Evolutionary conservation across 352 stramenopile species (phyloP).

Genomic region (Phytophthora sp.): DNA sequence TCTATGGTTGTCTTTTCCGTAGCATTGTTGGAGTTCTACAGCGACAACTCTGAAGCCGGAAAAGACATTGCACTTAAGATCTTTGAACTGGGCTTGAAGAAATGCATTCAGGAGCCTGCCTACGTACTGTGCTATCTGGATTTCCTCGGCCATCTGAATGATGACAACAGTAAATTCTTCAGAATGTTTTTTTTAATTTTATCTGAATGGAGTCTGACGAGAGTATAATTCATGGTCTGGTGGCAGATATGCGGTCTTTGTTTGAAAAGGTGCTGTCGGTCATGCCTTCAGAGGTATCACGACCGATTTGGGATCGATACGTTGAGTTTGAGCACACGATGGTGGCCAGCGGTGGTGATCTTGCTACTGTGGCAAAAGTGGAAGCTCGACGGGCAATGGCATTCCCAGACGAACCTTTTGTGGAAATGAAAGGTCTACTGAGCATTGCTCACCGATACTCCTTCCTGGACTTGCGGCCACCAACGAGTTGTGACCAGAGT

Average conservation of each 20-base stretch:
- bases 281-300: constrained; percentile 80
- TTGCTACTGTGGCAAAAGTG: constrained; percentile 84
- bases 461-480: constrained; percentile 74
- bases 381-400: constrained; percentile 79
- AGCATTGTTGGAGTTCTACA: constrained; percentile 89
- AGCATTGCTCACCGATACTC: constrained; percentile 83
- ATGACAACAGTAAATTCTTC: constrained; percentile 85
- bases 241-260: constrained; percentile 87
- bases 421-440: constrained; percentile 84
- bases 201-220: constrained; percentile 3
- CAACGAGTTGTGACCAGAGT: constrained; percentile 63
- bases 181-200: not conserved
- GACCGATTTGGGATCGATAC: constrained; percentile 88
- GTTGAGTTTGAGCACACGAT: constrained; percentile 89
- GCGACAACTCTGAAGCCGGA: constrained; percentile 76
- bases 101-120: constrained; percentile 86
- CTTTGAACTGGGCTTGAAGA: constrained; percentile 89
- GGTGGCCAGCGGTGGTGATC: constrained; percentile 82
- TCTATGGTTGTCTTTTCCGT: constrained; percentile 10
- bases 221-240: not conserved
- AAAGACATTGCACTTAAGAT: constrained; percentile 91
- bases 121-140: constrained; percentile 89
- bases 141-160: constrained; percentile 86
- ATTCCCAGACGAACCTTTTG: constrained; percentile 76
- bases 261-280: constrained; percentile 90